Percentiles rank a stretch among this genome's conserved stretches.
These are phyloP conservation scores for Magnaporthales sp. DNA, from an alignment of 2,329 filamentous ascomycete species.

Conservation along the genomic window DNA sequence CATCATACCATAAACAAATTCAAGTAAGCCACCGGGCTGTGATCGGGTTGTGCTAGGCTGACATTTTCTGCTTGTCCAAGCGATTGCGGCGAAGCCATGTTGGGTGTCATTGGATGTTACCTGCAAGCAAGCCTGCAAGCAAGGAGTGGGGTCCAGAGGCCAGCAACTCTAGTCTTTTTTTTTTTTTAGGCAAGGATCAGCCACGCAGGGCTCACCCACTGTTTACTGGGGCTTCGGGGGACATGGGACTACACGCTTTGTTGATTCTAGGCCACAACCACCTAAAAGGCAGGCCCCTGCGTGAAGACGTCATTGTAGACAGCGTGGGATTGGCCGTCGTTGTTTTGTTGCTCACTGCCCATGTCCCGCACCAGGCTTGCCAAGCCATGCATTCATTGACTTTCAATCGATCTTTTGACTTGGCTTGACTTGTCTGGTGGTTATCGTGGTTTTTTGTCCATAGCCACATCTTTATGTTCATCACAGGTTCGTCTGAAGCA, in stretches of 20 bases:
- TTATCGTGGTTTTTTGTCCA: neutral
- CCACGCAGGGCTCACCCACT: neutral
- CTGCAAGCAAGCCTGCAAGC: neutral
- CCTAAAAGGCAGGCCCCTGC: neutral
- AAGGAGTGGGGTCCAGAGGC: neutral
- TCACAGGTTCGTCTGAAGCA: neutral
- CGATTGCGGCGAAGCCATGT: neutral
- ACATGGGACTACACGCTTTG: neutral
- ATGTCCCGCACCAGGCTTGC: neutral
- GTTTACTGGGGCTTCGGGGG: neutral
- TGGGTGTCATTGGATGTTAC: neutral
- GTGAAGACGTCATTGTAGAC: conserved; percentile 12
- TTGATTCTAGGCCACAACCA: neutral
- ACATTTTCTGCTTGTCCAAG: neutral
- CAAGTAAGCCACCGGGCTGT: neutral
- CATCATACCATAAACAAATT: neutral
- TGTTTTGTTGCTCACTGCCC: neutral
- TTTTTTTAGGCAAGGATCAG: neutral
- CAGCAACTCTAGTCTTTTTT: neutral
- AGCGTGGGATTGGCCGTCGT: neutral
- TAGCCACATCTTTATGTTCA: neutral
- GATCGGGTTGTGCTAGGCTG: neutral
- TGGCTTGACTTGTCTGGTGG: neutral
- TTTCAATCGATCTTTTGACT: neutral
- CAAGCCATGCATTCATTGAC: neutral